Evolutionary conservation across 441 rosid genomes (phyloP).

Genomic region (Dalechampia spathulata): DNA sequence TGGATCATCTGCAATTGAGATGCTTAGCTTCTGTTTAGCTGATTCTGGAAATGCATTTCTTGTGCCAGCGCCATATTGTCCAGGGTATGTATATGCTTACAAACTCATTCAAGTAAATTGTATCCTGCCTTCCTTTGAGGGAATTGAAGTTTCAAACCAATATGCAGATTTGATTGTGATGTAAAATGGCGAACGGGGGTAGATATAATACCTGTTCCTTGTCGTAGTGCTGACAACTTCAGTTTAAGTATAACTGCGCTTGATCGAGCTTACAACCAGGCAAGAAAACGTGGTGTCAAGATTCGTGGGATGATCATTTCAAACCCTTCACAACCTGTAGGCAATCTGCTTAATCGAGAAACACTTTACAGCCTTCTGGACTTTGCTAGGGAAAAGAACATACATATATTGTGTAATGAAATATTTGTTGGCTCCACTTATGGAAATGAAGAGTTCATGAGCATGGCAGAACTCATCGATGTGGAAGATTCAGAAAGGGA

Average conservation of each 20-base stretch:
- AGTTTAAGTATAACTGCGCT: conserved; percentile 54
- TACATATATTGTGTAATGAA: conserved; percentile 73
- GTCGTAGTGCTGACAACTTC: conserved; percentile 75
- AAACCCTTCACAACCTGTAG: conserved; percentile 77
- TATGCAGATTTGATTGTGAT: conserved; percentile 70
- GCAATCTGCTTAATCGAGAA: conserved; percentile 48
- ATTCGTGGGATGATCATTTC: conserved; percentile 72
- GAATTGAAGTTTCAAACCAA: conserved; percentile 23
- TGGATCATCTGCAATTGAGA: conserved; percentile 72
- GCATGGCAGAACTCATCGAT: conserved; percentile 63
- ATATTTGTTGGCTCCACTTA: conserved; percentile 54
- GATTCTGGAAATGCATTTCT: conserved; percentile 90
- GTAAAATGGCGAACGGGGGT: conserved; percentile 88
- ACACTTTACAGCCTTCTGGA: conserved; percentile 58
- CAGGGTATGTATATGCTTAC: conserved; percentile 44
- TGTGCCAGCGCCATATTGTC: conserved; percentile 74
- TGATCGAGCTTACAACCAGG: conserved; percentile 79
- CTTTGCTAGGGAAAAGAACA: conserved; percentile 83
- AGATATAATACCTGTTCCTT: conserved; percentile 75
- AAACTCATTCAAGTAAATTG: conserved; percentile 1
- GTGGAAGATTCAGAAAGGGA: conserved; percentile 50
- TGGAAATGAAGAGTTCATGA: conserved; percentile 56
- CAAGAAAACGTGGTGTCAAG: conserved; percentile 73
- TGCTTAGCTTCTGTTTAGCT: conserved; percentile 76
- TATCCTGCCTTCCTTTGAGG: conserved; percentile 4